phyloP scores from a whole-genome alignment of 1,139 yeast genomes.

The Candida gigantensis region DNA sequence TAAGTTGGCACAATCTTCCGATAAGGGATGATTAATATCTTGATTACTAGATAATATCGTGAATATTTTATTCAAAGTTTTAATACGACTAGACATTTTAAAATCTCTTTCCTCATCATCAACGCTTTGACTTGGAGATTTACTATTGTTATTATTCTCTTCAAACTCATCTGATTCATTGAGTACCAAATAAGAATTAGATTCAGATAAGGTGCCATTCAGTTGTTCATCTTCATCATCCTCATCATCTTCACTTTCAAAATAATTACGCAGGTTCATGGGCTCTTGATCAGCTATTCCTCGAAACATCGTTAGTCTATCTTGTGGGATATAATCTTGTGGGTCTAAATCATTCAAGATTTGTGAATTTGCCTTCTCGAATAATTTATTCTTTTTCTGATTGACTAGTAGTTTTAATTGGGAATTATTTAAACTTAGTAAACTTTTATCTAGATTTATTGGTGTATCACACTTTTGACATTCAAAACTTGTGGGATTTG shows the following conservation, averaged over 20 bases:
- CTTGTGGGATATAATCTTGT: constrained; percentile 32
- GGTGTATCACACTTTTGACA: constrained; percentile 41
- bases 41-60: constrained; percentile 58
- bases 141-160: constrained; percentile 5
- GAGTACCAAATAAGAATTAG: constrained; percentile 37
- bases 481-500: constrained; percentile 7
- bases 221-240: constrained; percentile 16
- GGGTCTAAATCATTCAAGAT: constrained; percentile 25
- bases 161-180: constrained; percentile 20
- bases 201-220: constrained; percentile 19
- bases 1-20: constrained; percentile 77
- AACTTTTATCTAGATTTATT: constrained; percentile 30
- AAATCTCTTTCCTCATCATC: constrained; percentile 12
- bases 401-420: constrained; percentile 32
- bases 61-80: constrained; percentile 65
- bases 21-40: constrained; percentile 85
- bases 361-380: constrained; percentile 15
- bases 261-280: constrained; percentile 19
- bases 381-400: constrained; percentile 12
- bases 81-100: constrained; percentile 42
- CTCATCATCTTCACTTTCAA: constrained; percentile 21
- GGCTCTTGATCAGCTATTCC: constrained; percentile 21
- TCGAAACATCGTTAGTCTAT: constrained; percentile 30
- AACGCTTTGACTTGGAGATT: constrained; percentile 3
- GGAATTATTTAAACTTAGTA: constrained; percentile 30